A percentile compares a stretch with the other conserved stretches of the same genome.
These are phyloP conservation scores for Russula sp. DNA, from an alignment of 768 basidiomycete genomes.

Conservation along the genomic window DNA sequence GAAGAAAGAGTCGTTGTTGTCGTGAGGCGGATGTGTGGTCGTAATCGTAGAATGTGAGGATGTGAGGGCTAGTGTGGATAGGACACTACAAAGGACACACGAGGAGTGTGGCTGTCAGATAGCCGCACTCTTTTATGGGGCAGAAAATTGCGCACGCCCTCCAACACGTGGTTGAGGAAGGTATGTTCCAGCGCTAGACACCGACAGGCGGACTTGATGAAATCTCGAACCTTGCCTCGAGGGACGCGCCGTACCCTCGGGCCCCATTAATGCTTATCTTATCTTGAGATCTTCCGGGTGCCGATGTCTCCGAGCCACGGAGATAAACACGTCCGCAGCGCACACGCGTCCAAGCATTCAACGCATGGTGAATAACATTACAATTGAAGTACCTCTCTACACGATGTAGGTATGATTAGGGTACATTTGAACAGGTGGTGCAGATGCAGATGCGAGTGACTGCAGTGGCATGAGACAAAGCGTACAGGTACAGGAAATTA, in stretches of 20 bases:
- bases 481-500: slow-evolving; percentile 13
- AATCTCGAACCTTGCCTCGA: neutral
- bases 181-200: neutral
- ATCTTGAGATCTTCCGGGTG: neutral
- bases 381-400: slow-evolving; percentile 6
- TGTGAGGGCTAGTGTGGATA: slow-evolving; percentile 7
- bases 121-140: slow-evolving; percentile 19
- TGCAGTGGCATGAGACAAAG: slow-evolving; percentile 14
- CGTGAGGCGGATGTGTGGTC: slow-evolving; percentile 22
- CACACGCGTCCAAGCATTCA: neutral
- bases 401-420: neutral
- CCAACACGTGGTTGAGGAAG: slow-evolving; percentile 5
- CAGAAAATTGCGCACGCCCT: slow-evolving; percentile 14
- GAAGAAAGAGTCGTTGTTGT: slow-evolving; percentile 32
- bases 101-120: slow-evolving; percentile 19
- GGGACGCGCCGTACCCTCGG: neutral
- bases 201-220: neutral
- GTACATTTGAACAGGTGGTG: slow-evolving; percentile 15
- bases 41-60: slow-evolving; percentile 16
- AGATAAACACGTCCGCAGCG: neutral
- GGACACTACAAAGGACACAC: slow-evolving; percentile 11
- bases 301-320: neutral
- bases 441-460: slow-evolving; percentile 12
- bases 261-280: neutral
- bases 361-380: slow-evolving; percentile 2